Evolutionary conservation across 768 basidiomycete species (phyloP), one percentile per base, ranked within the genome.

Genomic region (Boletellus ananas): DNA sequence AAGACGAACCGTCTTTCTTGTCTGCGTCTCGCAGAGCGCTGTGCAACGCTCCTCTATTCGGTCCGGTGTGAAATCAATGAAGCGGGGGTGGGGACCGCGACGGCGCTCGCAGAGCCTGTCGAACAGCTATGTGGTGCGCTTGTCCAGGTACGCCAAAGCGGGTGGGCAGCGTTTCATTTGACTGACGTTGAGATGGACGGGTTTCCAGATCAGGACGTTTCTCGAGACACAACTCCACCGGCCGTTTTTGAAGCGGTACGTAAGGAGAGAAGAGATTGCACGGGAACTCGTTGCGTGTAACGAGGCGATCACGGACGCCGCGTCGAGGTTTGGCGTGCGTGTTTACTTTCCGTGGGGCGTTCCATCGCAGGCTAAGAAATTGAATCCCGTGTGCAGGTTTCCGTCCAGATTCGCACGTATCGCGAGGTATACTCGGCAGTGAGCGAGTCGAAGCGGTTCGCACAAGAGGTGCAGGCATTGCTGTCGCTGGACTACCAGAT

Each of bases 171-270:
- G n/a, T n/a, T 27, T 38, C 16, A 7, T 4, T 17, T 14, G 25
- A 33, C 39, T 52, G 17, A 54, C 4, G 4, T 41, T 14, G 5
- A 23, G 33, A 27, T 47, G 21, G 25, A 25, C 46, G 25, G 23
- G 2, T 25, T 25, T 25, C 23, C 40, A 78, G 77, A 76, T 87
- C 4, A 69, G 72, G 35, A 55, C 60, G 2, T 78, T 90, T 55
- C 72, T 88, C 23, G 59, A 73, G 47, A 83, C 80, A 55, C 82
- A 88, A 55, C 70, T 74, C n/a, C 57, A 79, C 36, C 72, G 87
- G 2, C 85, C 89, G 0, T 91, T 90, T 70, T 67, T 92, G 54
- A 87, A 88, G 65, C 76, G 87, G 4, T 91, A 87, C 60, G 74
- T 92, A 34, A 82, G 83, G 61, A 79, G 86, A 37, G 83, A 87